Evolutionary conservation across 2,329 filamentous ascomycete species (phyloP), one percentile per base, ranked within the genome.

Genomic region (Microdochium trichocladiopsis): DNA sequence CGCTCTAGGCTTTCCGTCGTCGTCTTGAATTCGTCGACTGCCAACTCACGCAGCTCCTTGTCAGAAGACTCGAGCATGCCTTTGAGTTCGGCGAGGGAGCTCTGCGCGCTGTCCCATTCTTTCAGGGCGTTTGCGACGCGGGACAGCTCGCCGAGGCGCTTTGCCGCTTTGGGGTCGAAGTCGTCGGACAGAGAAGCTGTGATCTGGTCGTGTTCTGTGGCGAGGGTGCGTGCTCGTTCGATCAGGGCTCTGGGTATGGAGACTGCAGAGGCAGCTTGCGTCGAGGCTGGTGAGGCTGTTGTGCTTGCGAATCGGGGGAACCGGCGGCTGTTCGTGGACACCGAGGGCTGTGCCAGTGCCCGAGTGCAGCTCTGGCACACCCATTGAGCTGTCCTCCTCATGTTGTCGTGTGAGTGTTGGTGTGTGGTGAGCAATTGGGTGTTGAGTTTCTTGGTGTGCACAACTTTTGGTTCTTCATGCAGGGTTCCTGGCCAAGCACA

Each of bases 21-120:
- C 2, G 78, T 68, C n/a, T 74, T 72, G 9, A 97, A 77, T 66
- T 99, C 94, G 57, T 95, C 90, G n/a, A 78, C 72, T 11, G 95
- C 84, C 51, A 99, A 78, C 9, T 84, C 76, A 11, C 85, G 82
- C 50, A 99, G 80, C 69, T 97, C 94, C 49, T 71, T 68, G 56
- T 87, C 82, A 24, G 74, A 73, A 45, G 75, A 75, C 10, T 70
- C 60, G 12, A 80, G 66, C 57, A 86, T 73, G 25, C 66, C 63
- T 4, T 68, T 66, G 14, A 86, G 77, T 68, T 86, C 83, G 2
- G 63, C 60, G 51, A 82, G 71, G 22, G 80, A 76, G 1, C 72
- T 69, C 36, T 76, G 74, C 0, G 80, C 76, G 14, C 69, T 65
- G 43, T 87, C 77, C 74, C 80, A 86, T 57, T 80, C 77, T 52